phyloP scores from a whole-genome alignment of 2,329 filamentous ascomycete genomes.

The Sarocladiaceae sp. region DNA sequence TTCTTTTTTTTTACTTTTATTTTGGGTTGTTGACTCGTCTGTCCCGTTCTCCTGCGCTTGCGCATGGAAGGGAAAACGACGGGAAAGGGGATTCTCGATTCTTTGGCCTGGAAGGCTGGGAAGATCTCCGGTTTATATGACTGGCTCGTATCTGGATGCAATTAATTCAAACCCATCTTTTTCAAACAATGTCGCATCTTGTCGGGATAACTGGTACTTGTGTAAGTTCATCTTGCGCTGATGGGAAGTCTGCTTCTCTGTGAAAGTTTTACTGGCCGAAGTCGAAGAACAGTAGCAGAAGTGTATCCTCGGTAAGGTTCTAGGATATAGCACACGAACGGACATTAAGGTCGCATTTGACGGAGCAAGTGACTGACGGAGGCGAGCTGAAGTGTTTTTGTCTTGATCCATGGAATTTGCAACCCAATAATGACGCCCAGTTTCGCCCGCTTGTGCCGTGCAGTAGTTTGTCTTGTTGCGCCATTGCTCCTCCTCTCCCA shows the following conservation, averaged over 20 bases:
- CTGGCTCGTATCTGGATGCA: slow-evolving; percentile 13
- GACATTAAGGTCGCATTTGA: no score
- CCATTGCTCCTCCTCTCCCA: no score
- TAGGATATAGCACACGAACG: no score
- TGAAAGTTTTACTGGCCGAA: no score
- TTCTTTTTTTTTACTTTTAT: neutral
- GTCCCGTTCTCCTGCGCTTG: neutral
- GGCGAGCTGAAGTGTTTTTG: neutral
- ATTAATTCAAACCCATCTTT: slow-evolving; percentile 10
- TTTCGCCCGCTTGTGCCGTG: slow-evolving; percentile 4
- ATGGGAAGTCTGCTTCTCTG: neutral
- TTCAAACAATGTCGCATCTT: neutral
- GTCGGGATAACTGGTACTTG: no score
- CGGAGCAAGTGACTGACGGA: no score
- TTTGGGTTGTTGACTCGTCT: neutral
- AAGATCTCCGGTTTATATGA: slow-evolving; percentile 9
- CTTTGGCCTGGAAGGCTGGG: neutral
- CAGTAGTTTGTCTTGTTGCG: no score
- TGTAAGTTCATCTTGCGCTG: no score
- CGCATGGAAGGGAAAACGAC: neutral
- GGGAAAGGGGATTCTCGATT: neutral
- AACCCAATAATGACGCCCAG: slow-evolving; percentile 7
- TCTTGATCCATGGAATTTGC: slow-evolving; percentile 7
- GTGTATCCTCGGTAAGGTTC: no score
- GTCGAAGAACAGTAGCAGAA: no score